Percentiles rank a stretch among this genome's conserved stretches.
phyloP scores from a whole-genome alignment of 78 protist genomes.

The Emiliania huxleyi region DNA sequence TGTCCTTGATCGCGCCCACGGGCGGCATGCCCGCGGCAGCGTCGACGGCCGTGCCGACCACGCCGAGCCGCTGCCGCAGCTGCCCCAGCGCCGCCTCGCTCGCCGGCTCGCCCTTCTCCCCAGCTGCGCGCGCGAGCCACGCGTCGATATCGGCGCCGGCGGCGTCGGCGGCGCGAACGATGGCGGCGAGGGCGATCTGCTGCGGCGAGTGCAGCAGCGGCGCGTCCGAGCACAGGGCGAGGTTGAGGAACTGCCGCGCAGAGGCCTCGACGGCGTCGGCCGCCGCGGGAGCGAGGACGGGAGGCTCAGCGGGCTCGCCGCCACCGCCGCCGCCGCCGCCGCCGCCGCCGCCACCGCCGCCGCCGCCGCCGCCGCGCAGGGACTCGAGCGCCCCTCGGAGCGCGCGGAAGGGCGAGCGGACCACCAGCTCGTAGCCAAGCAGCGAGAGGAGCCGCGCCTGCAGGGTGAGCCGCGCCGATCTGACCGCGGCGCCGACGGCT shows the following conservation, averaged over 20 bases:
- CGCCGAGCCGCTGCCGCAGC: too few relatives aligned
- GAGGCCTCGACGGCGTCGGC: neutral
- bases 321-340: neutral
- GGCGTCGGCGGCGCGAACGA: neutral
- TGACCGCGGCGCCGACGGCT: too few relatives aligned
- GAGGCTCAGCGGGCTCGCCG: too few relatives aligned
- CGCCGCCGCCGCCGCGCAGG: neutral
- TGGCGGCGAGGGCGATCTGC: neutral
- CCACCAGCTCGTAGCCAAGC: neutral
- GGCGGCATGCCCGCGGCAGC: too few relatives aligned
- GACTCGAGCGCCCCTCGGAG: neutral
- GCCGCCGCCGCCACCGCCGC: neutral
- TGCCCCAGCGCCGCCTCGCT: too few relatives aligned
- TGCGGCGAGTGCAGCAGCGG: neutral
- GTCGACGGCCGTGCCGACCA: too few relatives aligned
- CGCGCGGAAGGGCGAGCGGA: neutral
- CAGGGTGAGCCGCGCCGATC: too few relatives aligned
- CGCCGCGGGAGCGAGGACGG: neutral
- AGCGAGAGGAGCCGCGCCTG: neutral
- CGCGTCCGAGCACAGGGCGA: neutral
- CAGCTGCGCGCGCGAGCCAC: too few relatives aligned
- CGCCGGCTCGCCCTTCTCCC: too few relatives aligned
- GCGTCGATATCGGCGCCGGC: neutral
- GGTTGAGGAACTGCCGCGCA: neutral
- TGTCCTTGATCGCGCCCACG: too few relatives aligned